Evolutionary conservation across 1,284 basidiomycete species (phyloP), one percentile per base, ranked within the genome.

Genomic region (Cerioporus squamosus): DNA sequence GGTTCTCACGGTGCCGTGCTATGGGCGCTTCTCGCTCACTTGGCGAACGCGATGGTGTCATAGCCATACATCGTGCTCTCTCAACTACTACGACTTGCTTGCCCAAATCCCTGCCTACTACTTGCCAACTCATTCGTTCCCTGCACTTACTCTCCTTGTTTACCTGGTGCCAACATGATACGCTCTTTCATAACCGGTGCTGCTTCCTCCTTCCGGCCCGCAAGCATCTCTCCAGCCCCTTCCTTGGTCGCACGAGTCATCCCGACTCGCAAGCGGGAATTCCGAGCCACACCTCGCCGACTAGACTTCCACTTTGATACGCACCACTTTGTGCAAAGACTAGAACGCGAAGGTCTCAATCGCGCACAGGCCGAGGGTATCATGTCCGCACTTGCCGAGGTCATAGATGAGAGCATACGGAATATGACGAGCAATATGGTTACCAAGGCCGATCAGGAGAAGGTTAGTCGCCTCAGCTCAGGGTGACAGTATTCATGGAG

Each of bases 381-480:
- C 70, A 97, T 97, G 94, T 83, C 87, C 49, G 94, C 95, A 17
- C 90, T 98, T 82, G 93, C 94, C 12, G 93, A 95, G 68, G 94
- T 97, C 60, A 94, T 98, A 51, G 94, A 97, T 73, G 95, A 98
- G 80, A 94, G 92, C 69, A 90, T 97, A 51, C 83, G 90, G 60
- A 95, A 94, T 70, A 95, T 98, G 93, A 93, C 93, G 44, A 88
- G 86, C 63, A 94, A 94, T 67, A 91, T 97, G 86, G 95, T 97
- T 61, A 94, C 92, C 7, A 94, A 94, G 72, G 87, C 92, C 1
- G 94, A 97, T 66, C 94, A 97, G 71, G 95, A 97, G 77, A 97
- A 97, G 85, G 94, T 92, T 54, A 7, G 33, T 36, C 14, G 5
- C 14, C 14, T 36, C 14, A 15, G 14, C 9, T 36, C 33, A 10